Base-by-base conservation (phyloP, 257 asterid species). In the Nicotiana attenuata region DNA sequence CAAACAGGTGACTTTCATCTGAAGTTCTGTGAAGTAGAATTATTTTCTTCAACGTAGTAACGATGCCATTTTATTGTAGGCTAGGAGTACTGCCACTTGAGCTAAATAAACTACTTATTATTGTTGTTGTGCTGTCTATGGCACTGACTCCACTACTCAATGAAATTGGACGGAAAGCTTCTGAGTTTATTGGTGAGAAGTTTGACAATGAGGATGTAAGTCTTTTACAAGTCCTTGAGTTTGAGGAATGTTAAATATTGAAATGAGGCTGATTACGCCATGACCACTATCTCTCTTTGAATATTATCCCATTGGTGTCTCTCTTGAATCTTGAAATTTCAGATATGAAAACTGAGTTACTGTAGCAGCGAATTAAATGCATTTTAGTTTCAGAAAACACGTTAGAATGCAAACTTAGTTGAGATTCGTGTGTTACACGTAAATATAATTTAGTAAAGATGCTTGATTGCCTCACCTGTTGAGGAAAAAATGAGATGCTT, bases 51-150 rank as follows among this genome's bases (percentile, higher is more conserved):
- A 65, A 65, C 47, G 20, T 60, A 59, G 28, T 50, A 24, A 75
- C 4, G 52, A 6, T 47, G 52, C 41, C 47, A n/a, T 50, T 47
- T 47, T 84, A 52, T 77, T 85, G 79, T 85, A 96, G 99, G 97
- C 99, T 96, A 81, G 99, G 99, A 64, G 99, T 96, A 86, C 93
- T 96, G 80, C 99, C 99, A 82, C 97, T 96, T 79, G 99, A 96
- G 87, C 90, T 96, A 88, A 96, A 93, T 93, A 96, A 96, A 90
- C 97, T 96, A 80, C 98, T 96, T 66, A 96, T 96, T 83, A 96
- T 96, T 33, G 99, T 96, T 83, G 99, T 96, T 69, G 99, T 96
- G 87, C 90, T 96, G 65, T 94, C 99, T 63, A 96, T 96, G 99
- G 93, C 99, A 31, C 82, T 96, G 84, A 96, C 99, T 16, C 99